Evolutionary conservation across 768 basidiomycete species (phyloP).

Genomic region (Pleurotus citrinopileatus): DNA sequence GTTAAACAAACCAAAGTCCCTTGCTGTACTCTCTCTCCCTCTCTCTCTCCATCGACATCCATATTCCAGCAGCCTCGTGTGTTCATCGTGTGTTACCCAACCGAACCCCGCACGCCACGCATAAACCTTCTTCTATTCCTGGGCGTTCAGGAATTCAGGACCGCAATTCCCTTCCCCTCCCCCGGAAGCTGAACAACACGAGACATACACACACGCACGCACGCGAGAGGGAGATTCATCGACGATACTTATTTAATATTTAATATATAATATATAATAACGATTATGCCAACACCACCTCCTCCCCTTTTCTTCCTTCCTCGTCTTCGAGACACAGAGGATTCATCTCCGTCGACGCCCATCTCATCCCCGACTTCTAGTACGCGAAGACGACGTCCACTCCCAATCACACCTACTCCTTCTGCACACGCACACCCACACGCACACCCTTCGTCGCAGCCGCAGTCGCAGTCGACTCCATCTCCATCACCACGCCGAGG

Average conservation of each 20-base stretch:
- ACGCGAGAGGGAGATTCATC: not conserved
- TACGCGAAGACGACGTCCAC: not conserved
- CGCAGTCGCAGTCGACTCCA: not conserved
- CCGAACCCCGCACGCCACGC: not conserved
- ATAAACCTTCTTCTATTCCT: not conserved
- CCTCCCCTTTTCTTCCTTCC: slow-evolving; percentile 4
- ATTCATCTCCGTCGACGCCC: not conserved
- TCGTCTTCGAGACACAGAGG: not conserved
- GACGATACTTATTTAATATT: too few species aligned
- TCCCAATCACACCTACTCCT: not conserved
- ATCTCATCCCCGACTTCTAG: not conserved
- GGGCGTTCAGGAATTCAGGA: slow-evolving; percentile 1
- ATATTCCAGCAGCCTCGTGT: not conserved
- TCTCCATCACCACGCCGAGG: not conserved
- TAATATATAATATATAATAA: not conserved
- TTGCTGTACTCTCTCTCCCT: too few species aligned
- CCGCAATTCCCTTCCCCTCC: not conserved
- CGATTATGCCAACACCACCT: not conserved
- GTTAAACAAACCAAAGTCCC: too few species aligned
- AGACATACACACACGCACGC: not conserved
- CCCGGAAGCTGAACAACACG: not conserved
- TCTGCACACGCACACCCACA: too few species aligned
- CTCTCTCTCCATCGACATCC: too few species aligned
- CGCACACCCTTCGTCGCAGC: not conserved
- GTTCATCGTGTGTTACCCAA: not conserved